These are phyloP conservation scores for Gomphus bonarii DNA, from an alignment of 1,284 basidiomycete genomes.

Conservation along the genomic window DNA sequence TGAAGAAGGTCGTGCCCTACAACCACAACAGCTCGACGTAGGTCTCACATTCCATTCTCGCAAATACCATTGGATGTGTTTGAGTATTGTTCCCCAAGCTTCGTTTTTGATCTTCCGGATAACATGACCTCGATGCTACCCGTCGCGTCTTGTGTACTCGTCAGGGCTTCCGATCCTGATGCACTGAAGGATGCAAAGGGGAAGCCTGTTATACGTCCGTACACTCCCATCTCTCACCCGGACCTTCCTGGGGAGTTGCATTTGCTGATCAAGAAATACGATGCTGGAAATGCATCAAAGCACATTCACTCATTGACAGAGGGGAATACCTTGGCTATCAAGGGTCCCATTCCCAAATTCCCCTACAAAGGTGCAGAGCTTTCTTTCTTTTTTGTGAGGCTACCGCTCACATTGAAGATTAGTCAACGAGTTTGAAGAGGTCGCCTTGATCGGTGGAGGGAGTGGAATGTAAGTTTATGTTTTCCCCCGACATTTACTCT, in stretches of 20 bases:
- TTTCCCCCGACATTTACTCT: constrained; percentile 13
- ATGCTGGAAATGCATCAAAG: constrained; percentile 72
- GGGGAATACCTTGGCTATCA: constrained; percentile 80
- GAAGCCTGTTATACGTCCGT: constrained; percentile 83
- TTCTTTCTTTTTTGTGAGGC: constrained; percentile 8
- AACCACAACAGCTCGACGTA: constrained; percentile 84
- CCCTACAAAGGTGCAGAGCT: constrained; percentile 54
- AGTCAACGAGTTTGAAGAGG: constrained; percentile 80
- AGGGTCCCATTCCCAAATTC: constrained; percentile 84
- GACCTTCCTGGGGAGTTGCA: constrained; percentile 67
- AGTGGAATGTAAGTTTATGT: constrained; percentile 60
- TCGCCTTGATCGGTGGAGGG: constrained; percentile 86
- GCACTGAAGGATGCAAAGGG: constrained; percentile 70
- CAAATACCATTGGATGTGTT: not conserved
- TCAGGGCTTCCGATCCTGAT: constrained; percentile 45
- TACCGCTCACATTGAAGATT: not conserved
- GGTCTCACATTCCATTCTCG: constrained; percentile 15
- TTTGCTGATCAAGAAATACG: constrained; percentile 83
- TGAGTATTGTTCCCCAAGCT: constrained; percentile 34
- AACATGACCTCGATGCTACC: constrained; percentile 71
- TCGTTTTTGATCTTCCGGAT: constrained; percentile 81
- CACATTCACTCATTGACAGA: constrained; percentile 62
- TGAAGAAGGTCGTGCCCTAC: constrained; percentile 80
- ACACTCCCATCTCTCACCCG: constrained; percentile 73
- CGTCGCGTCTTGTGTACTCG: constrained; percentile 60